Evolutionary conservation across 179 eudicot genomes (phyloP).

Genomic region (Drosera spatulata): DNA sequence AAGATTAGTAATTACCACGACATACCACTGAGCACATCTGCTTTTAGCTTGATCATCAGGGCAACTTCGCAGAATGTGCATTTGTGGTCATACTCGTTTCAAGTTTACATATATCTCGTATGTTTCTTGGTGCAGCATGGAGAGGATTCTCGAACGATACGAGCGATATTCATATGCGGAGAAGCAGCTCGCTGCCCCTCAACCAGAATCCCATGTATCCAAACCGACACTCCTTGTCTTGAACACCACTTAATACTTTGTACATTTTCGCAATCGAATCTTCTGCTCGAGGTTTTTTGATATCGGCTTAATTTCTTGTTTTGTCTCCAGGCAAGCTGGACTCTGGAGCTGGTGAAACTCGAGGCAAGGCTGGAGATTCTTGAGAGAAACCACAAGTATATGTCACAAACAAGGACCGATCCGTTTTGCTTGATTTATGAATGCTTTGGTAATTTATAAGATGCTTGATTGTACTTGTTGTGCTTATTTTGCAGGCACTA

Average conservation of each 20-base stretch:
- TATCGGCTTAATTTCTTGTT: neutral
- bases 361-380: slow-evolving; percentile 11
- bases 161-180: slow-evolving; percentile 40
- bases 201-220: slow-evolving; percentile 27
- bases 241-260: too few species aligned
- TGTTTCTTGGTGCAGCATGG: slow-evolving; percentile 33
- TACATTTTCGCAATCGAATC: too few species aligned
- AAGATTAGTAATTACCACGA: too few species aligned
- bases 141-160: slow-evolving; percentile 45
- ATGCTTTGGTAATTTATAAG: too few species aligned
- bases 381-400: slow-evolving; percentile 10
- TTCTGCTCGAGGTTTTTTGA: neutral
- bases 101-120: too few species aligned
- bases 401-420: too few species aligned
- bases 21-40: too few species aligned
- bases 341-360: slow-evolving; percentile 5
- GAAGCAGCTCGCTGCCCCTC: slow-evolving; percentile 19
- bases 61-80: too few species aligned
- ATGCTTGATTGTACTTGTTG: neutral
- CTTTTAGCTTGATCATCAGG: too few species aligned
- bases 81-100: too few species aligned
- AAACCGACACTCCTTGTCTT: neutral
- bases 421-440: too few species aligned
- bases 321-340: slow-evolving; percentile 6
- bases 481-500: slow-evolving; percentile 44